A percentile compares a stretch with the other conserved stretches of the same genome.
Conservation (phyloP, 352 stramenopile species). For the Halophytophthora batemanensis region DNA sequence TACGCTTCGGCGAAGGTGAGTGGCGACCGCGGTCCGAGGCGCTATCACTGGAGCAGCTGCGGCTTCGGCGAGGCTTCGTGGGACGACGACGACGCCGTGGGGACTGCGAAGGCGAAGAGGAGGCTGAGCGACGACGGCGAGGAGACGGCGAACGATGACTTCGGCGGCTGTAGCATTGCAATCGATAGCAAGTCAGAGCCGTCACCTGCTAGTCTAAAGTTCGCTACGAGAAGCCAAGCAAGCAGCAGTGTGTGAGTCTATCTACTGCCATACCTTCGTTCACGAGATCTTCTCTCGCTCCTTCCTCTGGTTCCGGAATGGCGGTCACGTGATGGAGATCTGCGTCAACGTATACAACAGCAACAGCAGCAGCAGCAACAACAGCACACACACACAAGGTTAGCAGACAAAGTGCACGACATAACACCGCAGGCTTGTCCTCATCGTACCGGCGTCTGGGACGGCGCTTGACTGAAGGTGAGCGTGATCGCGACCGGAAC, state of each 20-base stretch:
- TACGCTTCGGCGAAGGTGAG: no score
- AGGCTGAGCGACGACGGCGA: constrained; percentile 19
- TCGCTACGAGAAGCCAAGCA: no score
- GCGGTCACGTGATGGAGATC: no score
- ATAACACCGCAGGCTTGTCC: neutral
- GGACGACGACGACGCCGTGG: constrained; percentile 19
- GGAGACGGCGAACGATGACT: constrained; percentile 18
- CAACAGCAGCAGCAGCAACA: no score
- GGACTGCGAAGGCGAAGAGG: constrained; percentile 26
- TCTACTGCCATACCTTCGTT: no score
- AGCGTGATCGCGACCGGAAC: constrained; percentile 8
- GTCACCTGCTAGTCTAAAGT: no score
- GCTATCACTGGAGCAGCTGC: constrained; percentile 15
- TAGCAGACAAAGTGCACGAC: neutral
- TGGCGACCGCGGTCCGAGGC: constrained; percentile 18
- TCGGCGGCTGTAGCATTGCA: constrained; percentile 15
- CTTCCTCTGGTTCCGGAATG: no score
- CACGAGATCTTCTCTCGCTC: no score
- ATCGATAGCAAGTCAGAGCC: no score
- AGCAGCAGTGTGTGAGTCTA: no score
- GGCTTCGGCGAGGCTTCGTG: constrained; percentile 20
- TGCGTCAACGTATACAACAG: no score
- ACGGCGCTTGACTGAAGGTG: constrained; percentile 23
- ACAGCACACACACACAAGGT: neutral
- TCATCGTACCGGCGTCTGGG: constrained; percentile 17